Base-by-base conservation (phyloP, 2,329 filamentous ascomycete species). In the Ampelomyces quisqualis region DNA sequence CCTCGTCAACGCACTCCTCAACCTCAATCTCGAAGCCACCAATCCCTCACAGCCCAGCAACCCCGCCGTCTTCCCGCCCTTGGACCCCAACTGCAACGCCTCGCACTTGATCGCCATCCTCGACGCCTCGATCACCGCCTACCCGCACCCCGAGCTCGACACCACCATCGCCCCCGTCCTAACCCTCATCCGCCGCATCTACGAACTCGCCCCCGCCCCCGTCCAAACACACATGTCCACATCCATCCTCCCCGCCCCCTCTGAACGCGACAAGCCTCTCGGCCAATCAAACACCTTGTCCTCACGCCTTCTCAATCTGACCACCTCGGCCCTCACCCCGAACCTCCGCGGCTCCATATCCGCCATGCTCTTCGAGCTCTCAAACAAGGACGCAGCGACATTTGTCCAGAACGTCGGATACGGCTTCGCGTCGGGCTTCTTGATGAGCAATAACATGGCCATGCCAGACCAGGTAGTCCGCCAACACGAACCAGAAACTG, bases 371-470 rank as follows among this genome's bases (percentile, higher is more conserved):
- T 98, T 94, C 64, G 86, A 94, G 51, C 76, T 97, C 19, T 95
- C 90, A 0, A 85, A 85, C 50, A 86, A 84, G 55, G 84, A 96
- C 56, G 80, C 90, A 0, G 79, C 78, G 11, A 85, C 77, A 20
- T 93, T 96, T 59, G 86, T 97, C 1, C 78, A 87, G 36, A 96
- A 96, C 54, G 88, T 98, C 9, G 93, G 93, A 0, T 98, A 95
- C 62, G 93, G 93, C 0, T 95, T 88, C 60, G 93, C 93, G 0
- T 88, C 90, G 0, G 93, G 93, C 0, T 95, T 93, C 63, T 73
- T 98, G 11, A 85, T 90, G 71, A 85, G 86, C 49, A 86, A 91
- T 48, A 88, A 93, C 40, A 82, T 97, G 9, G 77, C 84, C 0
- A 75, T 95, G 15, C 88, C 90, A 0, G 76, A 82, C 43, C 82